A percentile compares a stretch with the other conserved stretches of the same genome.
phyloP scores from a whole-genome alignment of 805 yeast genomes.

The Lachancea kluyveri region DNA sequence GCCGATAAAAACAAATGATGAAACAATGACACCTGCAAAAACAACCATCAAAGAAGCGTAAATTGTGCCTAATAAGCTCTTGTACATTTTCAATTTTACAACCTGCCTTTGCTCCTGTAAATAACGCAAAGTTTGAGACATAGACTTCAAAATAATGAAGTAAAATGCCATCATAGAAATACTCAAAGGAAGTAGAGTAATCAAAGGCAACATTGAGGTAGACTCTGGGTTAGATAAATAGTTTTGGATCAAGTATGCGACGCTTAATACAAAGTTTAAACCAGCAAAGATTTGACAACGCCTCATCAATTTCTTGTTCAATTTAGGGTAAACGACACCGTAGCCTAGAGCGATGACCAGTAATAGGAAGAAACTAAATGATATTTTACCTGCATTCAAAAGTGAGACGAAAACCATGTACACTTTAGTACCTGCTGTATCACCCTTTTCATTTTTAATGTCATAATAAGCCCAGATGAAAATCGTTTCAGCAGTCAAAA shows the following conservation, averaged over 20 bases:
- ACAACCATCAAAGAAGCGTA: slow-evolving; percentile 65
- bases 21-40: slow-evolving; percentile 62
- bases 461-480: slow-evolving; percentile 91
- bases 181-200: slow-evolving; percentile 66
- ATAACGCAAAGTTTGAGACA: slow-evolving; percentile 66
- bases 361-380: slow-evolving; percentile 83
- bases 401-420: slow-evolving; percentile 75
- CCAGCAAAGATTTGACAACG: slow-evolving; percentile 56
- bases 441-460: slow-evolving; percentile 59
- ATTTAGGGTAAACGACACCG: slow-evolving; percentile 86
- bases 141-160: slow-evolving; percentile 62
- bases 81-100: slow-evolving; percentile 85
- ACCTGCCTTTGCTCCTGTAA: slow-evolving; percentile 83
- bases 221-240: slow-evolving; percentile 48
- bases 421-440: slow-evolving; percentile 52
- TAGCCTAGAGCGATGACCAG: slow-evolving; percentile 86
- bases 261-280: slow-evolving; percentile 49
- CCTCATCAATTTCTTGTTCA: slow-evolving; percentile 69
- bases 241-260: slow-evolving; percentile 47
- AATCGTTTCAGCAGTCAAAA: slow-evolving; percentile 77
- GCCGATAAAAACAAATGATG: slow-evolving; percentile 64
- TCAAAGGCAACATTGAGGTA: slow-evolving; percentile 43
- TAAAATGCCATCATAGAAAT: slow-evolving; percentile 68
- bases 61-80: slow-evolving; percentile 66
- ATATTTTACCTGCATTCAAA: slow-evolving; percentile 71